Base-by-base conservation (phyloP, 352 stramenopile species). In the Pythium chondricola region DNA sequence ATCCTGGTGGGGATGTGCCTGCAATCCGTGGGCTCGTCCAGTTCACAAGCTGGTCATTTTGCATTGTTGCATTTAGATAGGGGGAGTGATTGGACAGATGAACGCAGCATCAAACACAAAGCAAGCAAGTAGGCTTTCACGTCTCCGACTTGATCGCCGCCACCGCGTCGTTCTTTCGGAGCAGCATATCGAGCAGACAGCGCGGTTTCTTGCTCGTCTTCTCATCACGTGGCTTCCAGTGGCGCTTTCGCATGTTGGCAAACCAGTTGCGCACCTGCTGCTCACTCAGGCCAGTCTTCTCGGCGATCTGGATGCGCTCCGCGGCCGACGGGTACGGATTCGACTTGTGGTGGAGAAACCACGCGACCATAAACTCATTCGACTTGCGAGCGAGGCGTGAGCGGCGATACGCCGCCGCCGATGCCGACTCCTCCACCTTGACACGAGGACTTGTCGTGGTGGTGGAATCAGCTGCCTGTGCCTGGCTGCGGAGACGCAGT, bases 251-350 rank as follows among this genome's bases (percentile, higher is more conserved):
- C 79, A 93, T 93, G 53, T 93, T 93, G 17, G 82, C 80, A 60
- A 93, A 93, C 82, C 82, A 93, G 48, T 93, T 91, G 53, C 80
- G 80, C 49, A 93, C 80, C 50, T 93, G 82, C 46, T 89, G 80
- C 59, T 91, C 82, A 6, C 69, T 73, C 24, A 93, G 53, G 0
- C 75, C 76, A 3, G 79, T 91, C 42, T 70, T 72, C 4, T 70
- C 66, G 4, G 82, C 79, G 35, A 93, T 91, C 36, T 83, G 60
- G 17, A 59, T 13, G 22, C 82, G 82, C 61, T 93, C 82, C 7
- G 63, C 47, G 1, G 66, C 49, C 1, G 79, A 85, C 36, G 82
- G 82, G 49, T 93, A 93, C 60, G 82, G 82, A 21, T 91, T 91
- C 18, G 73, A 52, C 58, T 91, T 93, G 63, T 93, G 82, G 22